A percentile compares a stretch with the other conserved stretches of the same genome.
Conservation (phyloP, 2,329 filamentous ascomycete genomes). For the Ophiosphaerella korrae region DNA sequence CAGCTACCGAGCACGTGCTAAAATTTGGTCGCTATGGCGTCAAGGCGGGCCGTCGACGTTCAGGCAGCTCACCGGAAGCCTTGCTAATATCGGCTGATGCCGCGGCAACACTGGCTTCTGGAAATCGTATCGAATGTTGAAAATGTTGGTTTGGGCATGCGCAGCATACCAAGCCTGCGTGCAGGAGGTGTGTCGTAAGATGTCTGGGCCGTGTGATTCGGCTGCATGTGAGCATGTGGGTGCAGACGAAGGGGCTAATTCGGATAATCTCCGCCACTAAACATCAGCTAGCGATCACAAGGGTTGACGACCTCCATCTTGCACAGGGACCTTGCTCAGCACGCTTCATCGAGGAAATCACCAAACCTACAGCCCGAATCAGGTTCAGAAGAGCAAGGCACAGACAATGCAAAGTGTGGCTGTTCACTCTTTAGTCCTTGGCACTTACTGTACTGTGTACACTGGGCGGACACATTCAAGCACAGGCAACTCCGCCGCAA, state of each 20-base stretch:
- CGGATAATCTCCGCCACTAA: conserved; percentile 6
- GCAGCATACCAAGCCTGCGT: conserved; percentile 9
- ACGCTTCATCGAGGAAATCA: neutral
- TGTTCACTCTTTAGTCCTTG: too few relatives aligned
- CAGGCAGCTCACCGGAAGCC: conserved; percentile 13
- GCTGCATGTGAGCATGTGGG: conserved; percentile 6
- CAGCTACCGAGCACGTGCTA: conserved; percentile 24
- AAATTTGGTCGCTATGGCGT: neutral
- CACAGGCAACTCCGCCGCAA: neutral
- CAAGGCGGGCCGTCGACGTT: conserved; percentile 8
- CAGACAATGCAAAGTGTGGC: too few relatives aligned
- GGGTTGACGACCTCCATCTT: neutral
- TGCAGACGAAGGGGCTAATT: neutral
- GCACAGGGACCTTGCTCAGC: neutral
- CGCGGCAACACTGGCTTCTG: conserved; percentile 21
- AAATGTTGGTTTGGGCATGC: conserved; percentile 4
- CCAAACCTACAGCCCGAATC: neutral
- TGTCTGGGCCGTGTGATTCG: conserved; percentile 11
- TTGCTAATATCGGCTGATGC: conserved; percentile 18
- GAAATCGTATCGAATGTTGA: conserved; percentile 21
- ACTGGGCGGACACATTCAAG: neutral
- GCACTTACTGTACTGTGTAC: neutral
- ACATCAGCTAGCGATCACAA: neutral
- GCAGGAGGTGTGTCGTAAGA: conserved; percentile 2
- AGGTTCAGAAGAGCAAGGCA: too few relatives aligned